Conservation (phyloP, 148 eudicot species). For the Dysphania ambrosioides region DNA sequence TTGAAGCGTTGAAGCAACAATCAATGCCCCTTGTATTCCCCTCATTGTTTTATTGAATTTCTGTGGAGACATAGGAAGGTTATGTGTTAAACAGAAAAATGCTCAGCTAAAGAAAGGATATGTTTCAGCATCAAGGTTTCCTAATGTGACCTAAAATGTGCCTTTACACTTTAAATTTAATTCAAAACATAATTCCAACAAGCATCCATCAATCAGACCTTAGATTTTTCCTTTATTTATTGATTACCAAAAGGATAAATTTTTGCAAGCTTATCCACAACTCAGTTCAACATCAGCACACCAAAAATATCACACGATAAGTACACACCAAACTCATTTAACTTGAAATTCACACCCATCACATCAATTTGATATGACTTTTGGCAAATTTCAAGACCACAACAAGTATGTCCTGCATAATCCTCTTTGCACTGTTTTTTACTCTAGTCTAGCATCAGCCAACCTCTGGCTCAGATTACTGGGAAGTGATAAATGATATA, state of each 20-base stretch:
- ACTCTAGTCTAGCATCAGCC: too few species aligned
- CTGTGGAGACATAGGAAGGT: conserved; percentile 37
- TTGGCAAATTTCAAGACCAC: too few species aligned
- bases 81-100: background rate
- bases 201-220: background rate
- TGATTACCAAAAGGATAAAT: background rate
- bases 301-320: background rate
- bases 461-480: background rate
- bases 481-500: background rate
- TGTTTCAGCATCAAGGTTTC: conserved; percentile 1
- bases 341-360: too few species aligned
- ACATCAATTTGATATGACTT: too few species aligned
- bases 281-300: background rate
- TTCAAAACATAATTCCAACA: background rate
- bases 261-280: background rate
- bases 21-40: conserved; percentile 90
- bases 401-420: background rate
- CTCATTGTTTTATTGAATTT: conserved; percentile 77
- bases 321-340: background rate
- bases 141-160: background rate
- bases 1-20: conserved; percentile 91
- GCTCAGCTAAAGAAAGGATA: background rate
- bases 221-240: background rate
- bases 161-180: background rate
- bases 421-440: background rate